phyloP scores from a whole-genome alignment of 2,329 filamentous ascomycete genomes.

The Zymoseptoria ardabiliae region DNA sequence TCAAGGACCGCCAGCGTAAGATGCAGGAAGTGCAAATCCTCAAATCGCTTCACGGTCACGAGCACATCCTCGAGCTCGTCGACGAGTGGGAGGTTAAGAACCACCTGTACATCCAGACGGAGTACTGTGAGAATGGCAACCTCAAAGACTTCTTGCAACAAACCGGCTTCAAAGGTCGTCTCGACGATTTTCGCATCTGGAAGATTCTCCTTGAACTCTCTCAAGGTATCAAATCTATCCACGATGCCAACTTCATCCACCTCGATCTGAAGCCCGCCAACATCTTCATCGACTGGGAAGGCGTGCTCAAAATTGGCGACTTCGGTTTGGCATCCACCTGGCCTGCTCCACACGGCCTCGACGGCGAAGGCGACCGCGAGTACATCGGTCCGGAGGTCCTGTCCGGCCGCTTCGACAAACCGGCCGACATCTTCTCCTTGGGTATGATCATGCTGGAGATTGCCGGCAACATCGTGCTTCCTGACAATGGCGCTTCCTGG shows the following conservation, averaged over 20 bases:
- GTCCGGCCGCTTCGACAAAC: slow-evolving; percentile 76
- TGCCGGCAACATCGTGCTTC: slow-evolving; percentile 85
- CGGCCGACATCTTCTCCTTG: slow-evolving; percentile 87
- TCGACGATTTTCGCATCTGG: slow-evolving; percentile 98
- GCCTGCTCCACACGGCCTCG: slow-evolving; percentile 68
- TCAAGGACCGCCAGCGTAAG: slow-evolving; percentile 73
- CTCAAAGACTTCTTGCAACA: slow-evolving; percentile 78
- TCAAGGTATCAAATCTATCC: slow-evolving; percentile 82
- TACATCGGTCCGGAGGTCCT: slow-evolving; percentile 95
- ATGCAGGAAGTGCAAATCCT: slow-evolving; percentile 77
- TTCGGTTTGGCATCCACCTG: slow-evolving; percentile 75
- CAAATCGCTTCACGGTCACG: slow-evolving; percentile 65
- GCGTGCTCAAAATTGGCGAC: slow-evolving; percentile 75
- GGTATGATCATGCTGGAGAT: slow-evolving; percentile 93
- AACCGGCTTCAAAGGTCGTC: slow-evolving; percentile 71
- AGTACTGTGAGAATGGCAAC: slow-evolving; percentile 92
- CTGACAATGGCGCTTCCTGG: slow-evolving; percentile 89
- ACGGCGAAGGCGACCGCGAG: slow-evolving; percentile 89
- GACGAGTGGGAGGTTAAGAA: slow-evolving; percentile 81
- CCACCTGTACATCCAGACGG: slow-evolving; percentile 92
- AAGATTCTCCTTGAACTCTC: slow-evolving; percentile 82
- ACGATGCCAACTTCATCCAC: slow-evolving; percentile 78
- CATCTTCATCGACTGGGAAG: slow-evolving; percentile 73
- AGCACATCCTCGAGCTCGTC: slow-evolving; percentile 78
- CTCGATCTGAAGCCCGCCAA: slow-evolving; percentile 82